Evolutionary conservation across 192 early-diverging fungal genomes (phyloP), one percentile per base, ranked within the genome.

Genomic region (Entomortierella beljakovae): DNA sequence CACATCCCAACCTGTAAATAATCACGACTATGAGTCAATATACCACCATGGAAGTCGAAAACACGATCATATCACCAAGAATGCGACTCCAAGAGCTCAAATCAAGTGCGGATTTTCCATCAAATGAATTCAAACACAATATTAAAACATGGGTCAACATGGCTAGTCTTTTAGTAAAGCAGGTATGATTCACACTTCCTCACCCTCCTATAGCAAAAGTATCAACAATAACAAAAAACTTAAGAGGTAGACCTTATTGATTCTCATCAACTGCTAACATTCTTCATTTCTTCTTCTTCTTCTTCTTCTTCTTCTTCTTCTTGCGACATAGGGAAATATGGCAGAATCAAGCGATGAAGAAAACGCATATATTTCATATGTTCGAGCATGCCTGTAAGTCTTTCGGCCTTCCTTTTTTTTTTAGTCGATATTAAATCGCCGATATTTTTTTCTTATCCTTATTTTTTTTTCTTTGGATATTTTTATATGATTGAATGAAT

Each of bases 81-180:
- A 26, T 25, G 40, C 37, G 73, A 22, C 65, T 77, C 26, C 23
- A 20, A 6, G 54, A 68, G 1, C 66, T 77, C 37, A 77, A 77
- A 49, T 58, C 32, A 7, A 77, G 61, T 29, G 73, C 73, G 0
- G 73, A 68, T n/a, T 77, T 77, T 46, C n/a, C 73, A 15, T 57
- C 73, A 0, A 55, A 57, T 0, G 73, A 77, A 33, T 77, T 68
- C 35, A 77, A 57, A 22, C 66, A 77, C 42, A 64, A 65, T 0
- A 77, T 77, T 60, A 77, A 77, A 53, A 77, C 73, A 15, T 77
- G 73, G 73, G 66, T 69, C 54, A 77, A 77, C 40, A 77, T 77
- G 73, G 73, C 73, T 26, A 77, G 73, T 33, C 66, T 77, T 23
- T 55, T 77, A 8, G 60, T 77, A 34, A 77, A 77, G 61, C 73